These are phyloP conservation scores for Xerocomus spinulosus DNA, from an alignment of 768 basidiomycete genomes.

Conservation along the genomic window DNA sequence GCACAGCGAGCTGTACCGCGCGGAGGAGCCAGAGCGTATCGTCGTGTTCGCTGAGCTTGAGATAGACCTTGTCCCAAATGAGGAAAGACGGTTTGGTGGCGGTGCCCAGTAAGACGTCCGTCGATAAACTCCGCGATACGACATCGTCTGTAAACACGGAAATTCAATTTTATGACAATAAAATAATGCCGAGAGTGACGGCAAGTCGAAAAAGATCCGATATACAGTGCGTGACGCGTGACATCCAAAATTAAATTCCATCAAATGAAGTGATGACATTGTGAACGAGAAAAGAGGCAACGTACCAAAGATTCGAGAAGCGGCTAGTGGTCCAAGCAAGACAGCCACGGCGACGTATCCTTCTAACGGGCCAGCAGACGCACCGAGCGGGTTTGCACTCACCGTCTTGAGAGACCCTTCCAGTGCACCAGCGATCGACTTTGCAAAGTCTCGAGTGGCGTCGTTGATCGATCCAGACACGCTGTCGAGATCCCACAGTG, in stretches of 20 bases:
- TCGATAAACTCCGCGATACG: conserved; percentile 43
- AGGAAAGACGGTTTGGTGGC: conserved; percentile 79
- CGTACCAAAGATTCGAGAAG: conserved; percentile 52
- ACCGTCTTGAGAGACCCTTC: conserved; percentile 68
- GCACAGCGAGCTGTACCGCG: conserved; percentile 49
- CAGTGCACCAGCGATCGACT: conserved; percentile 53
- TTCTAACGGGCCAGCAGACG: conserved; percentile 67
- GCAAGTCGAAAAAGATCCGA: neutral
- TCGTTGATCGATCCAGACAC: conserved; percentile 29
- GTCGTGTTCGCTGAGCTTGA: conserved; percentile 54
- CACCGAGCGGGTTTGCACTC: conserved; percentile 53
- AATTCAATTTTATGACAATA: conserved; percentile 8
- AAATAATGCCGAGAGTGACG: neutral
- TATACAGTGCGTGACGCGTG: neutral
- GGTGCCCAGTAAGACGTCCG: conserved; percentile 44
- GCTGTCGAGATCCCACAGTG: conserved; percentile 42
- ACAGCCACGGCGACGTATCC: conserved; percentile 75
- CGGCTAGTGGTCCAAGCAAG: conserved; percentile 57
- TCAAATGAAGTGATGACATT: neutral
- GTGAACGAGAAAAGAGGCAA: neutral
- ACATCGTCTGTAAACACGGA: conserved; percentile 36
- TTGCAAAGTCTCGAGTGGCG: conserved; percentile 49
- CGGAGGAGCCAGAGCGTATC: conserved; percentile 78
- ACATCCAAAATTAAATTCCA: conserved; percentile 11
- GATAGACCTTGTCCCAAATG: conserved; percentile 83